Percentiles rank a stretch among this genome's conserved stretches.
phyloP scores from a whole-genome alignment of 805 yeast species.

The Ogataea haglerorum region DNA sequence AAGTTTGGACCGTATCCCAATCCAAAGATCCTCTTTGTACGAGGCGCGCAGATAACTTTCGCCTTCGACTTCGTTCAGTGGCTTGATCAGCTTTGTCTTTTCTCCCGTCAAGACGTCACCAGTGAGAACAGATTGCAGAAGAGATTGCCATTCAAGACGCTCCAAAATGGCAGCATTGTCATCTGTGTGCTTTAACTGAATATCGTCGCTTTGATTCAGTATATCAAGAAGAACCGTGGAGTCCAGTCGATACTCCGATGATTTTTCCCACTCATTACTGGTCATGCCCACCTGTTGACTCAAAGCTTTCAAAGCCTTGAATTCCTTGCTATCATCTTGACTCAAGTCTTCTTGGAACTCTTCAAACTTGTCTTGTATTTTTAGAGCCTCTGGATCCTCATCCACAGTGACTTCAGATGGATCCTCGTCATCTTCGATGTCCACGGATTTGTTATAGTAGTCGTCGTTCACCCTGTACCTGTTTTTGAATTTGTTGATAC shows the following conservation, averaged over 20 bases:
- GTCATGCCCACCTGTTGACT: conserved; percentile 33
- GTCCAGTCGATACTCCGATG: conserved; percentile 34
- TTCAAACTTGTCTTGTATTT: conserved; percentile 18
- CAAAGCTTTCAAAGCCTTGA: conserved; percentile 30
- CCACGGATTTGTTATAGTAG: conserved; percentile 51
- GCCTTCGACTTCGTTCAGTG: conserved; percentile 36
- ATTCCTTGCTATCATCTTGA: conserved; percentile 24
- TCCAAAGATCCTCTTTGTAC: conserved; percentile 76
- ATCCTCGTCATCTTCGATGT: conserved; percentile 35
- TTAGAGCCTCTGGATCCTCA: conserved; percentile 24
- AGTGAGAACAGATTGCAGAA: conserved; percentile 84
- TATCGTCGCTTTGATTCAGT: conserved; percentile 35
- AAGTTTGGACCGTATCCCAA: conserved; percentile 78
- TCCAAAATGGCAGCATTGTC: conserved; percentile 49
- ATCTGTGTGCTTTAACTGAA: conserved; percentile 27
- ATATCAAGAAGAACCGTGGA: conserved; percentile 33
- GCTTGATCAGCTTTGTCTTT: conserved; percentile 68
- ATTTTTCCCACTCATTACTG: conserved; percentile 31
- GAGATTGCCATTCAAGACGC: conserved; percentile 92
- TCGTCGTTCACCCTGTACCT: conserved; percentile 41
- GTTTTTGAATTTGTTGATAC: conserved; percentile 37
- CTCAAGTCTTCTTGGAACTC: conserved; percentile 19
- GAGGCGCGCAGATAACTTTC: conserved; percentile 52
- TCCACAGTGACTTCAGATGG: conserved; percentile 25
- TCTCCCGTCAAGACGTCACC: conserved; percentile 94